Evolutionary conservation across 2,329 filamentous ascomycete species (phyloP), one percentile per base, ranked within the genome.

Genomic region (Penicillium polonicum): DNA sequence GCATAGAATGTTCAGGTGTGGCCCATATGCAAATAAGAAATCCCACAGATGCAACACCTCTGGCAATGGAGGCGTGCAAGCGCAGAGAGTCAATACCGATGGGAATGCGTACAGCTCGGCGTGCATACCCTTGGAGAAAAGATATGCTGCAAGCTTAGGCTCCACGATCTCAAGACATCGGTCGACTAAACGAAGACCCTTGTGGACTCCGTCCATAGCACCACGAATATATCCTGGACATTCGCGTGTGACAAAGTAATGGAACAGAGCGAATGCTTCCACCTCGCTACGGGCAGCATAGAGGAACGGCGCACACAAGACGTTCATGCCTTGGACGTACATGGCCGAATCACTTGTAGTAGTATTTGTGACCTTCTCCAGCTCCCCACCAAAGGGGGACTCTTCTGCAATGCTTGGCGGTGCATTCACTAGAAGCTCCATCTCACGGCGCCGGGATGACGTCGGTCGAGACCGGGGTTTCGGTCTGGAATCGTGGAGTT

Each of bases 291-390:
- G 88, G 1, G 94, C 92, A 5, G 91, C 92, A 73, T 99, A 99
- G 45, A 99, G 82, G 71, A 99, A 97, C 0, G 94, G 94, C 0
- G 94, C 94, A 10, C 92, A 93, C 17, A 99, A 84, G 41, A 99
- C 94, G 72, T 99, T 99, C 93, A 99, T 97, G 65, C 94, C 94
- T 76, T 99, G 94, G 2, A 99, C 93, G 68, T 99, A 99, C 41
- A 90, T 92, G 33, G 92, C 91, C 12, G 90, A 84, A 66, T 91
- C 88, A 33, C 79, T 77, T 64, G 88, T 83, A 35, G 63, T 61
- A 13, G 48, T 38, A 31, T 57, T 58, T 21, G 59, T 65, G 36
- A 56, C 46, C 60, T 63, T 56, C 55, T 50, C 36, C 6, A 35
- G 31, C 55, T 58, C 61, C 23, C 51, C 51, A 60, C 86, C 82